Percentiles rank a stretch among this genome's conserved stretches.
Conservation (phyloP, 2,329 filamentous ascomycete species). For the Alternaria conjuncta region DNA sequence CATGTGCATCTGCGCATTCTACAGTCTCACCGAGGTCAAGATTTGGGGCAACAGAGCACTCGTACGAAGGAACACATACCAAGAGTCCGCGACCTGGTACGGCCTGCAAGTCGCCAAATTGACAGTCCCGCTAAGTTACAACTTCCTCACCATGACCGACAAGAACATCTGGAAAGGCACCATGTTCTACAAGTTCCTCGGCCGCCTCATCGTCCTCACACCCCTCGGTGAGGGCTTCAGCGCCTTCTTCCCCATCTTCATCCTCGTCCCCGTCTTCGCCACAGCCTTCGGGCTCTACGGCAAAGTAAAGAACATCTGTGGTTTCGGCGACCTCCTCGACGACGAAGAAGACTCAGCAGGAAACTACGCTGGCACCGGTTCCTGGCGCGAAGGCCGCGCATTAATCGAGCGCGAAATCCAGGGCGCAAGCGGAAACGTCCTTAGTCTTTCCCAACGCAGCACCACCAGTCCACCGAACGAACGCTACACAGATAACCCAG, state of each 20-base stretch:
- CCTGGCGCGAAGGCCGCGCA: constrained; percentile 89
- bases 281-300: constrained; percentile 91
- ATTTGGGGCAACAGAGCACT: constrained; percentile 97
- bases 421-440: constrained; percentile 48
- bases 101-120: constrained; percentile 89
- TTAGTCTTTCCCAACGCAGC: constrained; percentile 36
- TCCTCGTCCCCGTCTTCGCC: constrained; percentile 83
- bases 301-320: constrained; percentile 75
- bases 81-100: constrained; percentile 96
- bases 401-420: constrained; percentile 83
- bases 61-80: constrained; percentile 87
- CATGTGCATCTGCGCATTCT: constrained; percentile 90
- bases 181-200: constrained; percentile 86
- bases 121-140: constrained; percentile 91
- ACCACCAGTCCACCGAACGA: constrained; percentile 22
- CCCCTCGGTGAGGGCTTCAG: constrained; percentile 84
- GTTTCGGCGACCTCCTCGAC: constrained; percentile 79
- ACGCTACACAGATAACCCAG: constrained; percentile 33
- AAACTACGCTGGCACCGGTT: constrained; percentile 72
- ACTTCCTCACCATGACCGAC: constrained; percentile 91
- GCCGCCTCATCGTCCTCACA: constrained; percentile 81
- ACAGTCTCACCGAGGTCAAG: constrained; percentile 87
- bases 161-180: constrained; percentile 75
- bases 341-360: constrained; percentile 70
- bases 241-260: constrained; percentile 84